Evolutionary conservation across 2,329 filamentous ascomycete genomes (phyloP).

Genomic region (Blumeria hordei): DNA sequence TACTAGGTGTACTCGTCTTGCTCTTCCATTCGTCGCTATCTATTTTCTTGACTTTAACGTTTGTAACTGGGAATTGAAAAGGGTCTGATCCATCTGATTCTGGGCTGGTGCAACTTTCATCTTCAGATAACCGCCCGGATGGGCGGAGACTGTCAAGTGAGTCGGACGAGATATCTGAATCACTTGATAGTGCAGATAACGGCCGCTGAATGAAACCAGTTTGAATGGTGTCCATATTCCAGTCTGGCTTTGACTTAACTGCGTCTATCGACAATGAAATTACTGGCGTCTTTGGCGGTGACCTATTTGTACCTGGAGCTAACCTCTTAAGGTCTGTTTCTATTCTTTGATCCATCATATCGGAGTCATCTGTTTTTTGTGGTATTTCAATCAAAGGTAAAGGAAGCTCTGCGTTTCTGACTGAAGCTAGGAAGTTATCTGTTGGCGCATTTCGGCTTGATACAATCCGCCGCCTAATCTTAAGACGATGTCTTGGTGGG

Average conservation of each 20-base stretch:
- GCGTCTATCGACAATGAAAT: slow-evolving; percentile 13
- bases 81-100: slow-evolving; percentile 20
- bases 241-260: slow-evolving; percentile 8
- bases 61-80: slow-evolving; percentile 11
- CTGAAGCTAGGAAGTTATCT: slow-evolving; percentile 41
- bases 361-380: slow-evolving; percentile 13
- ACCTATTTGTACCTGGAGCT: slow-evolving; percentile 12
- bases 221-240: slow-evolving; percentile 10
- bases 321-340: slow-evolving; percentile 6
- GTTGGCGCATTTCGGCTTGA: slow-evolving; percentile 26
- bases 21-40: slow-evolving; percentile 2
- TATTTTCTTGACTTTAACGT: slow-evolving; percentile 8
- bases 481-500: slow-evolving; percentile 13
- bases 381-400: slow-evolving; percentile 40
- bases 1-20: neutral
- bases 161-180: slow-evolving; percentile 31
- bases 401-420: slow-evolving; percentile 37
- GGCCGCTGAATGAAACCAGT: slow-evolving; percentile 9
- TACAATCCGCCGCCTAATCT: slow-evolving; percentile 12
- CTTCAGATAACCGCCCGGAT: slow-evolving; percentile 30
- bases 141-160: slow-evolving; percentile 31
- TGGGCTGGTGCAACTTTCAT: slow-evolving; percentile 28
- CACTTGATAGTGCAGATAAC: slow-evolving; percentile 10
- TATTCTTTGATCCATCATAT: slow-evolving; percentile 9
- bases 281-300: slow-evolving; percentile 34